Conservation (phyloP, 495 filamentous ascomycete species). For the Schizothecium vesticola region DNA sequence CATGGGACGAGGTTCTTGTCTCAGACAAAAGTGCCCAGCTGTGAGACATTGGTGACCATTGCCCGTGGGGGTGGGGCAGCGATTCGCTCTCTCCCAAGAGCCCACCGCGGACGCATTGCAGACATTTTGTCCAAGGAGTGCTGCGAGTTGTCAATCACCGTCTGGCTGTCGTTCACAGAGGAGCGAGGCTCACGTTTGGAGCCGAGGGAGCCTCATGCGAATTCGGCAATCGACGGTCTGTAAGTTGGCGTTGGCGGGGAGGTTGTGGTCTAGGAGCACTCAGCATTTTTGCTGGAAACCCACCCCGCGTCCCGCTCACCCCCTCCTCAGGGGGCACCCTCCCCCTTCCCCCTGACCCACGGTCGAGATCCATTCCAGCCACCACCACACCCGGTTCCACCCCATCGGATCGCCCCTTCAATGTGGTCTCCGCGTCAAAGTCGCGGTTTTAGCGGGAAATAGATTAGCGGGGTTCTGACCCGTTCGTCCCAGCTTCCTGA, state of each 20-base stretch:
- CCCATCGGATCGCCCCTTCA: constrained; percentile 10
- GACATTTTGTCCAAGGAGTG: background rate
- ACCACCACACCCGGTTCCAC: constrained; percentile 1
- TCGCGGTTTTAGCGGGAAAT: background rate
- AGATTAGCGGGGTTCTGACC: constrained; percentile 5
- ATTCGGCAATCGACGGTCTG: background rate
- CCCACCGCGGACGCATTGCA: background rate
- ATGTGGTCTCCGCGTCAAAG: background rate
- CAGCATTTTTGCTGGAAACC: background rate
- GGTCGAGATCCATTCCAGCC: constrained; percentile 1
- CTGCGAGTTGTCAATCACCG: background rate
- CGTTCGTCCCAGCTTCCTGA: background rate
- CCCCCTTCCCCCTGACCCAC: background rate
- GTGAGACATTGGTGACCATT: background rate
- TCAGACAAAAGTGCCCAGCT: background rate
- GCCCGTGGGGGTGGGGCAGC: background rate
- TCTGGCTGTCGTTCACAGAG: background rate
- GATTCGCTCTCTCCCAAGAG: background rate
- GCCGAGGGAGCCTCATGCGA: background rate
- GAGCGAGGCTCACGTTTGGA: background rate
- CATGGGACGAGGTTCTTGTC: background rate
- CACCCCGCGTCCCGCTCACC: background rate
- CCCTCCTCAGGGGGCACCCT: background rate
- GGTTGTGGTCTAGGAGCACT: background rate
- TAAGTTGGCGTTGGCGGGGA: background rate